phyloP scores from a whole-genome alignment of 495 filamentous ascomycete genomes.

The Pyronema omphalodes region DNA sequence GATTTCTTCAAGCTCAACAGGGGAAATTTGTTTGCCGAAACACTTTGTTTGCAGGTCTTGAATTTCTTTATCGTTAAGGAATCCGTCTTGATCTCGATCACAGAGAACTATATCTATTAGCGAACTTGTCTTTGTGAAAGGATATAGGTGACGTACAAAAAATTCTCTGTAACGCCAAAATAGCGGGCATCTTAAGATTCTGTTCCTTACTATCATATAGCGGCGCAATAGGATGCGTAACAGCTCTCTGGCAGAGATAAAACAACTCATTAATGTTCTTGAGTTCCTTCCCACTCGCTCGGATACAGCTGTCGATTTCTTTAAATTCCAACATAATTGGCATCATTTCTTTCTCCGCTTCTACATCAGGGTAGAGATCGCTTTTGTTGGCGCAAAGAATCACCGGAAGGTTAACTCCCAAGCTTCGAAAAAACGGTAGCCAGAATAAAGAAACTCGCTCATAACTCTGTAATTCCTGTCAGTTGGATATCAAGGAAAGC shows the following conservation, averaged over 20 bases:
- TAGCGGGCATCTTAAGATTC: conserved; percentile 69
- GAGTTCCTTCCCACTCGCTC: conserved; percentile 84
- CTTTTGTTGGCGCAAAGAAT: conserved; percentile 95
- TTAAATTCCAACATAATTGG: conserved; percentile 98
- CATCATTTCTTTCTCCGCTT: conserved; percentile 92
- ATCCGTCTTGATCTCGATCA: conserved; percentile 93
- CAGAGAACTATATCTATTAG: conserved; percentile 35
- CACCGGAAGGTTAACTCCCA: conserved; percentile 83
- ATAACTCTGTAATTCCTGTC: conserved; percentile 43
- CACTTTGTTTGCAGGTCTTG: conserved; percentile 71
- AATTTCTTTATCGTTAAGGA: conserved; percentile 75
- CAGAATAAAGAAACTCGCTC: conserved; percentile 92
- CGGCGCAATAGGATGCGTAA: conserved; percentile 91
- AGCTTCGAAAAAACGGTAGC: conserved; percentile 72
- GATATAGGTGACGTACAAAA: conserved; percentile 41
- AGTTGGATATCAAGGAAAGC: background rate
- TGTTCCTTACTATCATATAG: conserved; percentile 86
- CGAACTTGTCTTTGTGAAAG: no score
- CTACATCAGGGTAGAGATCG: conserved; percentile 53
- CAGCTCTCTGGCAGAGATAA: conserved; percentile 81
- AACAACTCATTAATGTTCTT: conserved; percentile 81
- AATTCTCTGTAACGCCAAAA: conserved; percentile 66
- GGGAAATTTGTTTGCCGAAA: conserved; percentile 65
- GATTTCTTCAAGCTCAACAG: conserved; percentile 70
- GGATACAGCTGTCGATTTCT: conserved; percentile 94